Base-by-base conservation (phyloP, 495 filamentous ascomycete genomes). In the Pseudoneurospora amorphoporcata region DNA sequence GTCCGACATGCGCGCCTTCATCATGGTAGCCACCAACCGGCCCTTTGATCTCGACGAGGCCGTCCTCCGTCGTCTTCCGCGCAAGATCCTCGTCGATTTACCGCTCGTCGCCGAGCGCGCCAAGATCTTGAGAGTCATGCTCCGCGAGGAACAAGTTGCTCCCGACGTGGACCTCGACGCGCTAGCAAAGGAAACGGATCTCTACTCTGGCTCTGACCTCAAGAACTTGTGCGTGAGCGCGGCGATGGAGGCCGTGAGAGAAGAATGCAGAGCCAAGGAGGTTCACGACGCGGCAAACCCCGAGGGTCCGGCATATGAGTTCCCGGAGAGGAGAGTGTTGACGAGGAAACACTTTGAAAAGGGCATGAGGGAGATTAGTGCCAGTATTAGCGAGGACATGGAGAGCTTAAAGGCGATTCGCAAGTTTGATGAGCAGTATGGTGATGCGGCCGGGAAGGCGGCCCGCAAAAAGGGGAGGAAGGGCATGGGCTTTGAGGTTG, bases 1-100 rank as follows among this genome's bases (percentile, higher is more conserved):
- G 87, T 91, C 89, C 47, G 90, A 93, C 74, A 85, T 89, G 68
- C 91, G 91, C 8, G 93, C 94, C 3, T 98, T 99, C 81, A 96
- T 99, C 79, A 98, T 99, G 96, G 94, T 98, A 0, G 95, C 95
- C n/a, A 97, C 94, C 14, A 98, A 98, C 78, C 85, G 95, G 16
- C 95, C 95, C 0, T 97, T 97, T 72, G 94, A 98, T 76, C 87
- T 99, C 2, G 95, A 99, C 76, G 95, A 99, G 76, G 95, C 95
- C 3, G 93, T 97, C 29, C 88, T 99, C 29, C 87, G 95, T 2
- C 86, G 91, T 39, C 86, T 99, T 29, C 96, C 95, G 8, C 84
- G 95, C 32, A 86, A 93, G 71, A 84, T 99, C 16, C 85, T 98
- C 0, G 90, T 99, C 53, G 95, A 99, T 78, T 85, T 99, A 6